phyloP scores from a whole-genome alignment of 345 rosid genomes.

The Euphorbia peplus region DNA sequence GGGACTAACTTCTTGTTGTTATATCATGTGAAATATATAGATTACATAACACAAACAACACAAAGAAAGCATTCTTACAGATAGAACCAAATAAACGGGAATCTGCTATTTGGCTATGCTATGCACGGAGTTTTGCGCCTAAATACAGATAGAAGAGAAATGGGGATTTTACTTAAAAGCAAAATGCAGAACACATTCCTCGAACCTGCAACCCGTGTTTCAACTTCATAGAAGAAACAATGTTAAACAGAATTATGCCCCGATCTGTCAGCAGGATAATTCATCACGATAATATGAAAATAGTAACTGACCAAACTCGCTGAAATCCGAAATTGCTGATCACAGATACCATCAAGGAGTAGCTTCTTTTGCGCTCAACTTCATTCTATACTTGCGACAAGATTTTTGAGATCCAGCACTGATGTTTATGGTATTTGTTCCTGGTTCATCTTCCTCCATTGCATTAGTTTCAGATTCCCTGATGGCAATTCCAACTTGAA shows the following conservation, averaged over 20 bases:
- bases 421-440: not conserved
- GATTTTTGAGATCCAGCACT: conserved; percentile 23
- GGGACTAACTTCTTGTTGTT: too few species aligned
- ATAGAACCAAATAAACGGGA: too few species aligned
- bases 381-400: conserved; percentile 44
- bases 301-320: not conserved
- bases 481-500: conserved; percentile 42
- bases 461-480: conserved; percentile 40
- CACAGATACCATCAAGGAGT: conserved; percentile 27
- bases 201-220: not conserved
- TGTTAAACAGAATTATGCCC: not conserved
- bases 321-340: not conserved
- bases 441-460: conserved; percentile 12
- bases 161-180: too few species aligned
- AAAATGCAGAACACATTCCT: not conserved
- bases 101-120: too few species aligned
- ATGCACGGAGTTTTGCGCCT: too few species aligned
- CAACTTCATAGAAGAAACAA: not conserved
- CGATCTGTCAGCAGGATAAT: not conserved
- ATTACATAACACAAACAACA: too few species aligned
- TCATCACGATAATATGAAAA: not conserved
- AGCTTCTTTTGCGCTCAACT: conserved; percentile 34
- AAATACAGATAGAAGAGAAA: too few species aligned
- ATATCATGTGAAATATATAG: not conserved
- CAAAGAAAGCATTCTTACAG: too few species aligned